Evolutionary conservation across 2,329 filamentous ascomycete genomes (phyloP), one percentile per base, ranked within the genome.

Genomic region (Coniochaeta sp.): DNA sequence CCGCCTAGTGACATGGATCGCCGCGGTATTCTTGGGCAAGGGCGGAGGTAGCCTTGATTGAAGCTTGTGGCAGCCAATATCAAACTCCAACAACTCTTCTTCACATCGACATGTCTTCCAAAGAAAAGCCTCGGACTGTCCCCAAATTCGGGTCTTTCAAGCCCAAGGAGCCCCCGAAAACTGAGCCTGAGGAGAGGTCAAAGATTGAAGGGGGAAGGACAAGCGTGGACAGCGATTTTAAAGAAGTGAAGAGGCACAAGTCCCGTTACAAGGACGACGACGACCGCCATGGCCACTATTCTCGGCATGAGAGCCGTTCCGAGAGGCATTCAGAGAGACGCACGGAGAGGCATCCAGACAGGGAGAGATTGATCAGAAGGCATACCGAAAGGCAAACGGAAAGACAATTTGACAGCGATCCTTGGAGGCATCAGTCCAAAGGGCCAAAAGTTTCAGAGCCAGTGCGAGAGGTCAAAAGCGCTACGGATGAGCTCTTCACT

Each of bases 401-500:
- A 16, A 10, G 22, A 20, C 4, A 20, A 9, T 20, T 10, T 4
- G 33, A 38, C 4, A 8, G n/a, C n/a, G n/a, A n/a, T n/a, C n/a
- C n/a, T n/a, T 32, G 9, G 30, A 32, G 26, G 26, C 20, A 6
- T 18, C n/a, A 4, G 24, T 31, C 9, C 10, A 8, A 2, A 3
- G 27, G 14, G 6, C 45, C 24, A 48, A 31, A 22, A 31, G n/a
- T n/a, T 30, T 8, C 3, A 12, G n/a, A 20, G n/a, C 26, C 14
- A 22, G 38, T 2, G 20, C 24, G 26, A 14, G 45, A n/a, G 9
- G 9, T 27, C 6, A 30, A 49, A 18, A 20, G 3, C n/a, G 18
- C 2, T 24, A 30, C 26, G 20, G 55, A 58, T 30, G 52, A 60
- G 33, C 63, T 77, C 3, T 91, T 81, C 64, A 60, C 81, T 42